Percentiles rank a stretch among this genome's conserved stretches.
These are phyloP conservation scores for Nicotiana tabacum DNA, from an alignment of 257 asterid genomes.

Conservation along the genomic window DNA sequence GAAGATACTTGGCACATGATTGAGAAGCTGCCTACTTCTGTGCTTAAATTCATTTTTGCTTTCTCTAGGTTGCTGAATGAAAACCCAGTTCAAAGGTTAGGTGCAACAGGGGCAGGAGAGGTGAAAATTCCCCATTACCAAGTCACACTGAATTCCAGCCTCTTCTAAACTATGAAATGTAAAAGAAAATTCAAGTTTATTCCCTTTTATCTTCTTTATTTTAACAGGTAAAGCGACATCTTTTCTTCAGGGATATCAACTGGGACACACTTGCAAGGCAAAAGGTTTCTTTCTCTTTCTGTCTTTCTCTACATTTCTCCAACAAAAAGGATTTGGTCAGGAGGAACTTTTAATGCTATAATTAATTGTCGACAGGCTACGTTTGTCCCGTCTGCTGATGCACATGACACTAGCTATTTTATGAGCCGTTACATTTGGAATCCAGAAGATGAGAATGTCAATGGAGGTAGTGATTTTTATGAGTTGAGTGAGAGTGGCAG, in stretches of 20 bases:
- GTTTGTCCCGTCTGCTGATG: slow-evolving; percentile 78
- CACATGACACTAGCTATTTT: slow-evolving; percentile 91
- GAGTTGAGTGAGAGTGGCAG: slow-evolving; percentile 68
- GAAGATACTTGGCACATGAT: background rate
- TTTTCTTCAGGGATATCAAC: slow-evolving; percentile 69
- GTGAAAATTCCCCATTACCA: slow-evolving; percentile 26
- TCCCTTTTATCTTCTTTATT: slow-evolving; percentile 14
- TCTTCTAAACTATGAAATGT: background rate
- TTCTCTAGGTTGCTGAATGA: slow-evolving; percentile 68
- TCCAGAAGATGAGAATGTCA: slow-evolving; percentile 67
- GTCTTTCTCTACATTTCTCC: background rate
- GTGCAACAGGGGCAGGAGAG: slow-evolving; percentile 88
- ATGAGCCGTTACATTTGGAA: slow-evolving; percentile 98
- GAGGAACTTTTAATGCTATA: slow-evolving; percentile 5
- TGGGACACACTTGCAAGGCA: slow-evolving; percentile 91
- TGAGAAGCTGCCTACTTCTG: background rate
- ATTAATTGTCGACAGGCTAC: slow-evolving; percentile 59
- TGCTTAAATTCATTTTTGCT: slow-evolving; percentile 17
- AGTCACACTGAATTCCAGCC: background rate
- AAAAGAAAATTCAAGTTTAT: background rate
- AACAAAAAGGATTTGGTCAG: background rate
- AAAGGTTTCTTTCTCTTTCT: slow-evolving; percentile 51
- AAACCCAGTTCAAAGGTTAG: slow-evolving; percentile 87
- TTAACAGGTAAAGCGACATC: slow-evolving; percentile 70
- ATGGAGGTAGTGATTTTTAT: slow-evolving; percentile 76